Conservation (phyloP, 2,329 filamentous ascomycete genomes). For the Claviceps maximensis region DNA sequence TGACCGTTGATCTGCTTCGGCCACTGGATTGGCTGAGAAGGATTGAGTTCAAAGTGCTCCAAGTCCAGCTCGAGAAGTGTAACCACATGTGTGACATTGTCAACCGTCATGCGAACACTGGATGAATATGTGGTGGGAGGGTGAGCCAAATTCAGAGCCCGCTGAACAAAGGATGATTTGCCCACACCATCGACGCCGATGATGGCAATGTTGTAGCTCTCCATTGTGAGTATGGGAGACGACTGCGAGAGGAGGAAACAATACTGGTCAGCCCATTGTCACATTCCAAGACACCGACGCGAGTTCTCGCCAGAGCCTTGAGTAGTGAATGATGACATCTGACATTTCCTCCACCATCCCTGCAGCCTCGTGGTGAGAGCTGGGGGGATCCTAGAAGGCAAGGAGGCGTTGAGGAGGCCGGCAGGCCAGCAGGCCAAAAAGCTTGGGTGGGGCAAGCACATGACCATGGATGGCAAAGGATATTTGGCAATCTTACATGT, state of each 20-base stretch:
- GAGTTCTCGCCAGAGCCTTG: not conserved
- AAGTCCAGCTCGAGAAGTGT: slow-evolving; percentile 53
- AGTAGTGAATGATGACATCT: not conserved
- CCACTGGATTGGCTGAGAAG: slow-evolving; percentile 47
- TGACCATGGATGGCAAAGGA: not conserved
- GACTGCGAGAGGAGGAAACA: slow-evolving; percentile 13
- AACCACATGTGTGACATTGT: slow-evolving; percentile 43
- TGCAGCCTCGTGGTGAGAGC: slow-evolving; percentile 2
- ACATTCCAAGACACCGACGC: slow-evolving; percentile 1
- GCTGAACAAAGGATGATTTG: slow-evolving; percentile 56
- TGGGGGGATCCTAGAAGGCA: not conserved
- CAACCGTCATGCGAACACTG: slow-evolving; percentile 43
- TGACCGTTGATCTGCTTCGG: slow-evolving; percentile 56
- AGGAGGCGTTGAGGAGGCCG: not conserved
- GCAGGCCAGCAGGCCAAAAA: not conserved
- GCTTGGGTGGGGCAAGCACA: slow-evolving; percentile 1
- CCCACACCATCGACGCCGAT: slow-evolving; percentile 54
- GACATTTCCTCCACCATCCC: not conserved
- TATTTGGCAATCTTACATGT: slow-evolving; percentile 17
- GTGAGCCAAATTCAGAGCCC: slow-evolving; percentile 41
- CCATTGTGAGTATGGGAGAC: slow-evolving; percentile 30
- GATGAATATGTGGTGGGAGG: slow-evolving; percentile 41
- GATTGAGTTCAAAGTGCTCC: slow-evolving; percentile 49
- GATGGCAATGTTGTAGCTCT: slow-evolving; percentile 50
- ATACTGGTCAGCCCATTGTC: slow-evolving; percentile 4